These are phyloP conservation scores for Lavandula angustifolia DNA, from an alignment of 257 asterid species.

Conservation along the genomic window DNA sequence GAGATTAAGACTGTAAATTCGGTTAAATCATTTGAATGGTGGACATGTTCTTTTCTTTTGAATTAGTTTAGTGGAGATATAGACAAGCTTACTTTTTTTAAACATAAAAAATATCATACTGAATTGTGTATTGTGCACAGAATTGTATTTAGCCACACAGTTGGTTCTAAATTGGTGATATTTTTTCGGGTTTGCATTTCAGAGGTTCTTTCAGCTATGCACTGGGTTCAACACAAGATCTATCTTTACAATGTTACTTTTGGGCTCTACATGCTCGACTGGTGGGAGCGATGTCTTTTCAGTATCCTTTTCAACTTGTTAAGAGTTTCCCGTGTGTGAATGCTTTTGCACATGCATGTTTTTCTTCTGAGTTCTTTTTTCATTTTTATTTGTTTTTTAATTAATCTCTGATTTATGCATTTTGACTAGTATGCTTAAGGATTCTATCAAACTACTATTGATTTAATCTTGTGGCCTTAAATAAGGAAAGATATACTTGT, in stretches of 20 bases:
- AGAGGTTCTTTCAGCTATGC: slow-evolving; percentile 39
- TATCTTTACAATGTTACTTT: slow-evolving; percentile 80
- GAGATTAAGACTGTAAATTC: not conserved
- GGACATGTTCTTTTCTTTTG: no score
- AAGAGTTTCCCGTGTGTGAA: not conserved
- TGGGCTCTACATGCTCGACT: slow-evolving; percentile 86
- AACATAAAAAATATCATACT: no score
- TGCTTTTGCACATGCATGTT: not conserved
- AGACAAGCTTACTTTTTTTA: no score
- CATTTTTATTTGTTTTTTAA: slow-evolving; percentile 16
- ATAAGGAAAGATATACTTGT: slow-evolving; percentile 55
- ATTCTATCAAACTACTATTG: slow-evolving; percentile 3
- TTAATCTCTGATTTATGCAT: slow-evolving; percentile 14
- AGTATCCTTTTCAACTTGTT: slow-evolving; percentile 53
- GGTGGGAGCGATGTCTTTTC: slow-evolving; percentile 92
- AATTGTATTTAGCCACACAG: not conserved
- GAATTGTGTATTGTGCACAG: no score
- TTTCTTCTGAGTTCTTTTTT: not conserved
- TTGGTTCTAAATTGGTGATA: not conserved
- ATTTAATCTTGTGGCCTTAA: slow-evolving; percentile 38
- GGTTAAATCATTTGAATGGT: not conserved
- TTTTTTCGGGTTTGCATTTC: not conserved
- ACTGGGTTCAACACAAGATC: slow-evolving; percentile 76
- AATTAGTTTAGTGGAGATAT: not conserved
- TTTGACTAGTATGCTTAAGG: not conserved